Evolutionary conservation across 202 grass and related monocot species (phyloP).

Genomic region (Panicum virgatum): DNA sequence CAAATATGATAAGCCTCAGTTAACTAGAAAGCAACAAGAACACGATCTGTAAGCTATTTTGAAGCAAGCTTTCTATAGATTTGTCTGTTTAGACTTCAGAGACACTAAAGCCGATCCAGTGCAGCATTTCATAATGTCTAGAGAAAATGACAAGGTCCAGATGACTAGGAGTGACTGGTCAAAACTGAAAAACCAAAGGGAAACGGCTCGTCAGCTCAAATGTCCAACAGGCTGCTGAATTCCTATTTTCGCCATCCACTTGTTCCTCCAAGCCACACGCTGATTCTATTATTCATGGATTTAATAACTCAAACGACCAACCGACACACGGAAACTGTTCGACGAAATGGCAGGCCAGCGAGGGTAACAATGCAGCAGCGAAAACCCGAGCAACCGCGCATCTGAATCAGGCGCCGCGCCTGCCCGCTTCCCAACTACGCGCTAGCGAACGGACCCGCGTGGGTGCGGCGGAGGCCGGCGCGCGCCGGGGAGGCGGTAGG

Average conservation of each 20-base stretch:
- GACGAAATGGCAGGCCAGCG: constrained; percentile 27
- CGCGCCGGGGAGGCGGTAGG: too few species aligned
- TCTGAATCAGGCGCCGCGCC: constrained; percentile 22
- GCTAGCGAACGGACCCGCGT: background rate
- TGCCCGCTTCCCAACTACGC: background rate
- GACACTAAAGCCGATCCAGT: background rate
- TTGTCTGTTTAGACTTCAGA: background rate
- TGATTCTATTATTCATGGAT: background rate
- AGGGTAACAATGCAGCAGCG: background rate
- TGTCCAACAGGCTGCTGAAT: background rate
- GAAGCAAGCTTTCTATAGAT: background rate
- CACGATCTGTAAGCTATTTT: background rate
- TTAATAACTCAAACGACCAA: background rate
- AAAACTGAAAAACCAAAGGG: background rate
- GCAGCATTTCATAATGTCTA: constrained; percentile 3
- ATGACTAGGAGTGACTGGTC: background rate
- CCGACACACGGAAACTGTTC: background rate
- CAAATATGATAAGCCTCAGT: background rate
- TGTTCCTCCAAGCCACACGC: background rate
- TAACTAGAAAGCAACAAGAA: background rate
- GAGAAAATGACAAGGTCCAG: background rate
- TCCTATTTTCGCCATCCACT: background rate
- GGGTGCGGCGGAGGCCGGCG: too few species aligned
- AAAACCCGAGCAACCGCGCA: background rate
- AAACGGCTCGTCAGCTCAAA: background rate